Evolutionary conservation across 257 asterid species (phyloP).

Genomic region (Perilla frutescens): DNA sequence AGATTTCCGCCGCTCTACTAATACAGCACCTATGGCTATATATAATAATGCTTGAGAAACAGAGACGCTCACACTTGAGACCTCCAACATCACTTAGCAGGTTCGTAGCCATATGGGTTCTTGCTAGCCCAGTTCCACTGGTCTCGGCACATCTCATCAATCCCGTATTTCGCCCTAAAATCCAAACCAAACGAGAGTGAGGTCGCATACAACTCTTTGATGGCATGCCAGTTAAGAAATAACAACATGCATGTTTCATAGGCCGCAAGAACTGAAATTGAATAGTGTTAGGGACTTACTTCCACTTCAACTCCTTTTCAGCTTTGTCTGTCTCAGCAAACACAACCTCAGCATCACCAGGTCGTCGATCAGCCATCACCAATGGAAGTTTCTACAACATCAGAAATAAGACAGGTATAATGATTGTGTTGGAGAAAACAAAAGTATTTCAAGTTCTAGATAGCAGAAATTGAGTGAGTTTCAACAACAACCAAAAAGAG

Average conservation of each 20-base stretch:
- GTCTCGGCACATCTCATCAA: slow-evolving; percentile 89
- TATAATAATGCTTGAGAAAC: neutral
- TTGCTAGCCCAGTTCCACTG: slow-evolving; percentile 99
- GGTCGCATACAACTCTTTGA: no score
- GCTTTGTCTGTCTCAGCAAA: slow-evolving; percentile 91
- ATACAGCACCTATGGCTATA: neutral
- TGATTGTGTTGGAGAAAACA: neutral
- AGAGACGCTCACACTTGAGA: neutral
- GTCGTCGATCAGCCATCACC: slow-evolving; percentile 84
- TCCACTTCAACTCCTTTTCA: slow-evolving; percentile 87
- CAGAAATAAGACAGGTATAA: neutral
- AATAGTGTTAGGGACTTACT: slow-evolving; percentile 55
- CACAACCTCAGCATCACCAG: slow-evolving; percentile 96
- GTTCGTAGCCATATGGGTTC: slow-evolving; percentile 86
- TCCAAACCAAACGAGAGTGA: neutral
- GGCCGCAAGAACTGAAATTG: no score
- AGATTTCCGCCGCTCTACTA: no score
- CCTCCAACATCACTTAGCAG: slow-evolving; percentile 37
- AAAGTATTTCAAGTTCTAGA: neutral
- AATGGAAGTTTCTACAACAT: slow-evolving; percentile 74
- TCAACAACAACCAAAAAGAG: neutral
- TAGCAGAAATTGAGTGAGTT: neutral
- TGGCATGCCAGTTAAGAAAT: no score
- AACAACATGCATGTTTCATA: no score
- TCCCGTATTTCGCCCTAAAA: slow-evolving; percentile 78